phyloP scores from a whole-genome alignment of 495 filamentous ascomycete genomes.

The Penicillium samsonianum region DNA sequence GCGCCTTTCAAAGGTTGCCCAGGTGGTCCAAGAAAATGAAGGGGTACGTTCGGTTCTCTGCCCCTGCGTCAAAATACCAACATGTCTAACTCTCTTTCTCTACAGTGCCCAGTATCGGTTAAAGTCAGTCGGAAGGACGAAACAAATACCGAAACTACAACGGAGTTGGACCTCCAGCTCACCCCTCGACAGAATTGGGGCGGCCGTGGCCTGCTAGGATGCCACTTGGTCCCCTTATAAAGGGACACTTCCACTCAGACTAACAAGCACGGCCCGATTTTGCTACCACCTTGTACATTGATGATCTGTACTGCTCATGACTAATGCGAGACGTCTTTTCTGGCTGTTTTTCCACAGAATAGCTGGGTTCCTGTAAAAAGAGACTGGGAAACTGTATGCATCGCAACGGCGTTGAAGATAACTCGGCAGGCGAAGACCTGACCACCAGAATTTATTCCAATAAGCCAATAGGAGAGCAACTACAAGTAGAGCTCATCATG shows the following conservation, averaged over 20 bases:
- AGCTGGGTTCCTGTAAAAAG: not conserved
- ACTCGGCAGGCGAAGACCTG: not conserved
- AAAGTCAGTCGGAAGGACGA: slow-evolving; percentile 61
- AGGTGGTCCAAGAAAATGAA: slow-evolving; percentile 84
- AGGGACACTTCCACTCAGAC: not conserved
- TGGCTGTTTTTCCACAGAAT: not conserved
- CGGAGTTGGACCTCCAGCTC: slow-evolving; percentile 67
- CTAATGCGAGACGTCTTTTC: slow-evolving; percentile 12
- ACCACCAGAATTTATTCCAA: not conserved
- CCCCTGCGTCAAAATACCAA: not conserved
- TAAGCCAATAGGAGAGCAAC: not conserved
- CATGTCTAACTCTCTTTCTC: slow-evolving; percentile 15
- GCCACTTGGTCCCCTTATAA: slow-evolving; percentile 77
- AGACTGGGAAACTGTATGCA: not conserved
- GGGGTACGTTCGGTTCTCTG: slow-evolving; percentile 61
- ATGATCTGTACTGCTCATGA: slow-evolving; percentile 15
- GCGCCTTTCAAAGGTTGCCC: slow-evolving; percentile 76
- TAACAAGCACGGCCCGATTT: not conserved
- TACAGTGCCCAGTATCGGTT: slow-evolving; percentile 64
- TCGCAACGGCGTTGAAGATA: not conserved
- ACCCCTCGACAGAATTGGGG: slow-evolving; percentile 81
- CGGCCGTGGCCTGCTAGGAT: slow-evolving; percentile 83
- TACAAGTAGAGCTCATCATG: not conserved
- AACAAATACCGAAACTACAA: slow-evolving; percentile 34
- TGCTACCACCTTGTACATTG: slow-evolving; percentile 3